A percentile compares a stretch with the other conserved stretches of the same genome.
Evolutionary conservation across 2,329 filamentous ascomycete genomes (phyloP).

Genomic region (Lomentospora prolificans): DNA sequence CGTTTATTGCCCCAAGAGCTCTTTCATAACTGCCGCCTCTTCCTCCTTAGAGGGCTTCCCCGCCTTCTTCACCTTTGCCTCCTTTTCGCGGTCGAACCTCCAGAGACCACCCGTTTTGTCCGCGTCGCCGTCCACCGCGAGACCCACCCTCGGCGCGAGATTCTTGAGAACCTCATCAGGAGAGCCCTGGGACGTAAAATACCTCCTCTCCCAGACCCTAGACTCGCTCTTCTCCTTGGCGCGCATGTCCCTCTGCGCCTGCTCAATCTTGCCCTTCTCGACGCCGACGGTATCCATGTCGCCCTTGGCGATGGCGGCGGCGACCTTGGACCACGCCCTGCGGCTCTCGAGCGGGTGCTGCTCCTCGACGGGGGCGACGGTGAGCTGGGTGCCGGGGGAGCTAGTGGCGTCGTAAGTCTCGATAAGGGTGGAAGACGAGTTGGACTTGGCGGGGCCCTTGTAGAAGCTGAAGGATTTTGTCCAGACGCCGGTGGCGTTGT

Average conservation of each 20-base stretch:
- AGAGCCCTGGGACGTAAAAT: constrained; percentile 52
- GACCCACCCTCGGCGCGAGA: constrained; percentile 35
- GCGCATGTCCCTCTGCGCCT: constrained; percentile 67
- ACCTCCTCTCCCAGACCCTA: constrained; percentile 70
- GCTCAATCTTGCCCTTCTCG: constrained; percentile 86
- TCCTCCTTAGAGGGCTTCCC: constrained; percentile 22
- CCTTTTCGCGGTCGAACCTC: constrained; percentile 45
- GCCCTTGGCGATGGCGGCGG: constrained; percentile 61
- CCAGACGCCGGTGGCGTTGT: constrained; percentile 86
- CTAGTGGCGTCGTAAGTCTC: constrained; percentile 51
- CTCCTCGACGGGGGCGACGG: constrained; percentile 60
- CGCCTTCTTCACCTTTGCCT: constrained; percentile 23
- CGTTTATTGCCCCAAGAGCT: constrained; percentile 25
- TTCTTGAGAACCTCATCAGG: constrained; percentile 35
- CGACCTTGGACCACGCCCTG: constrained; percentile 80
- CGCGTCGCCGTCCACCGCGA: constrained; percentile 40
- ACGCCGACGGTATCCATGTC: constrained; percentile 72
- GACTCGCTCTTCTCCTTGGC: constrained; percentile 66
- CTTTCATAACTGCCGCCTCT: constrained; percentile 33
- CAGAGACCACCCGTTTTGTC: constrained; percentile 53
- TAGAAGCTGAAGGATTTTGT: constrained; percentile 72
- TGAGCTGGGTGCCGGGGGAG: constrained; percentile 54
- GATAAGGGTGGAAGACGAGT: constrained; percentile 37
- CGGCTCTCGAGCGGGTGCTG: constrained; percentile 85
- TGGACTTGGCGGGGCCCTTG: constrained; percentile 47